Evolutionary conservation across 352 stramenopile species (phyloP).

Genomic region (Pythium rhizo-oryzae): DNA sequence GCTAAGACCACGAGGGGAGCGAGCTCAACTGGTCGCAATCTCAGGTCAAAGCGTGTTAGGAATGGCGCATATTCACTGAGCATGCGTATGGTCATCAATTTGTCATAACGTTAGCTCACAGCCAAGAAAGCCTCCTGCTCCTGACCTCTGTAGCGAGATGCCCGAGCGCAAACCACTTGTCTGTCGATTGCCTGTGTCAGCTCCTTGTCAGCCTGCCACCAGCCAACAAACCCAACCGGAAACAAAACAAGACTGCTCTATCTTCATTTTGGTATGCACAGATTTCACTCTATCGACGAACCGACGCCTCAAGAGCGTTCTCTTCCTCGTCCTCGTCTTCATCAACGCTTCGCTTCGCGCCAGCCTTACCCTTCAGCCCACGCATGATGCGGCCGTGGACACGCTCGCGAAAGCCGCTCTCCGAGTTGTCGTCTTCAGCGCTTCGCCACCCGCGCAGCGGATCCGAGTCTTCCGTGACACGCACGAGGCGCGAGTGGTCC

Average conservation of each 20-base stretch:
- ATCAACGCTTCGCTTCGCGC: conserved; percentile 3
- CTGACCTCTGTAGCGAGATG: no score
- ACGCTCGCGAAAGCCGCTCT: conserved; percentile 6
- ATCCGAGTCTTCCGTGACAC: conserved; percentile 6
- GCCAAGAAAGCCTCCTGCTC: no score
- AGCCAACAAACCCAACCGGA: neutral
- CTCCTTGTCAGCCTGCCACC: no score
- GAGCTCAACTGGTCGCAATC: no score
- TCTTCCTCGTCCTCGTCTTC: conserved; percentile 8
- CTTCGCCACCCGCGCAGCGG: conserved; percentile 13
- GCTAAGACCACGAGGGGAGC: no score
- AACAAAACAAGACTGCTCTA: neutral
- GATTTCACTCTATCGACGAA: conserved; percentile 13
- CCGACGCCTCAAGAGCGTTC: conserved; percentile 1
- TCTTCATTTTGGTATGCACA: neutral
- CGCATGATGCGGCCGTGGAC: conserved; percentile 25
- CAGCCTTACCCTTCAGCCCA: conserved; percentile 6
- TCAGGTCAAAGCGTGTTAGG: no score
- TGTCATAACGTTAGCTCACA: no score
- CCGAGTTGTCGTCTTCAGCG: neutral
- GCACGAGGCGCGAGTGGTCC: conserved; percentile 21
- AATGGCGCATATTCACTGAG: no score
- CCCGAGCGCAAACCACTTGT: no score
- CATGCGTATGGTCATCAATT: no score
- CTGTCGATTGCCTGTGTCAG: no score